Percentiles rank a stretch among this genome's conserved stretches.
Evolutionary conservation across 768 basidiomycete genomes (phyloP).

Genomic region (Pisolithus sp.): DNA sequence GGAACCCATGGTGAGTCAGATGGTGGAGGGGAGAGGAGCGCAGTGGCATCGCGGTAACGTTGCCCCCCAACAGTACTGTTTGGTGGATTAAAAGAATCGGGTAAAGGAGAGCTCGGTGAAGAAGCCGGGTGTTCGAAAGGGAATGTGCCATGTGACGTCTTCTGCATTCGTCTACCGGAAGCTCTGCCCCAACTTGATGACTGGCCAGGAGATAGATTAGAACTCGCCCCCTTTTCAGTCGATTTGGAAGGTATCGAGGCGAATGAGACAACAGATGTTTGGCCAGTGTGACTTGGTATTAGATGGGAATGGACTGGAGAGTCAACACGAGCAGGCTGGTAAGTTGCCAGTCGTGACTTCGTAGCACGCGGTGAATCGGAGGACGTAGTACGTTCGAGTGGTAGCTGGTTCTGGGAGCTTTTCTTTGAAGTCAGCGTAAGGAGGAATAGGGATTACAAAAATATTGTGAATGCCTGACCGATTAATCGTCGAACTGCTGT

Average conservation of each 20-base stretch:
- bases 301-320: constrained; percentile 18
- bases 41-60: constrained; percentile 4
- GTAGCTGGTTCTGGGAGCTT: constrained; percentile 11
- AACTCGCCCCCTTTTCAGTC: constrained; percentile 18
- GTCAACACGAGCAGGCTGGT: constrained; percentile 14
- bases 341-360: constrained; percentile 6
- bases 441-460: constrained; percentile 4
- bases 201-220: constrained; percentile 29
- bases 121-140: constrained; percentile 65
- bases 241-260: constrained; percentile 38
- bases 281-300: constrained; percentile 33
- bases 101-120: constrained; percentile 34
- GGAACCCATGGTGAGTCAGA: constrained; percentile 22
- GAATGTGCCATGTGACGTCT: constrained; percentile 53
- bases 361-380: constrained; percentile 18
- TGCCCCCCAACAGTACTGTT: neutral
- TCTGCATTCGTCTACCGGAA: constrained; percentile 34
- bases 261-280: constrained; percentile 26
- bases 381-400: constrained; percentile 22
- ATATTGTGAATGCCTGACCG: constrained; percentile 5
- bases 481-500: constrained; percentile 23
- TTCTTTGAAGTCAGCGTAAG: neutral
- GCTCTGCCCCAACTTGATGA: constrained; percentile 56
- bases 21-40: constrained; percentile 5
- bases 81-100: constrained; percentile 14